These are phyloP conservation scores for Juglanconis sp. DNA, from an alignment of 2,329 filamentous ascomycete genomes.

Conservation along the genomic window DNA sequence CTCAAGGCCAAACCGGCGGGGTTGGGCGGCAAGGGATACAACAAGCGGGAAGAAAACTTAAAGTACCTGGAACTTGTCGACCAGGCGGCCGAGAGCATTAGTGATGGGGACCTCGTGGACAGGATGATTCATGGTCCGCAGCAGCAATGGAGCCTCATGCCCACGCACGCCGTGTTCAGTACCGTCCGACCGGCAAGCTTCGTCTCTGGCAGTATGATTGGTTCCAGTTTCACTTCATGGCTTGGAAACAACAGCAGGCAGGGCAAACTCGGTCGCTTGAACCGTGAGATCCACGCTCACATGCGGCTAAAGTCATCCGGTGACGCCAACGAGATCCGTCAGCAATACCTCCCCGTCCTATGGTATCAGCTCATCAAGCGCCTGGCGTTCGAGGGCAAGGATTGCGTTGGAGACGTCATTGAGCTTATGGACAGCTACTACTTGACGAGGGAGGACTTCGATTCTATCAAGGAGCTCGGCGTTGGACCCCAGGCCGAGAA, in stretches of 20 bases:
- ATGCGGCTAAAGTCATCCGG: slow-evolving; percentile 90
- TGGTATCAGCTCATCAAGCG: slow-evolving; percentile 78
- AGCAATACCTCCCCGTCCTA: slow-evolving; percentile 86
- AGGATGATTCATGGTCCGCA: slow-evolving; percentile 98
- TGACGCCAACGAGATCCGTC: slow-evolving; percentile 88
- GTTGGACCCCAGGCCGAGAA: slow-evolving; percentile 80
- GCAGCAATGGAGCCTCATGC: slow-evolving; percentile 98
- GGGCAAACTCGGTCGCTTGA: slow-evolving; percentile 70
- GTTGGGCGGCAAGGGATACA: slow-evolving; percentile 55
- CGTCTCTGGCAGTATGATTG: slow-evolving; percentile 72
- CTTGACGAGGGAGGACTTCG: slow-evolving; percentile 90
- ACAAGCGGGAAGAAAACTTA: slow-evolving; percentile 66
- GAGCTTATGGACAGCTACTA: slow-evolving; percentile 97
- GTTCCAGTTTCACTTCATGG: slow-evolving; percentile 82
- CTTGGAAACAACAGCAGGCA: slow-evolving; percentile 92
- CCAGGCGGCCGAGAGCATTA: slow-evolving; percentile 90
- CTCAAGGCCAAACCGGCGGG: slow-evolving; percentile 74
- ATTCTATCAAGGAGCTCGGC: slow-evolving; percentile 86
- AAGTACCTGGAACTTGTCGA: slow-evolving; percentile 85
- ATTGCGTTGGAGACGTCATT: slow-evolving; percentile 78
- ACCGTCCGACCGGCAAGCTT: slow-evolving; percentile 90
- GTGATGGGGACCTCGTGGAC: slow-evolving; percentile 92
- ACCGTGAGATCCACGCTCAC: slow-evolving; percentile 94
- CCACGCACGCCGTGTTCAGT: slow-evolving; percentile 90
- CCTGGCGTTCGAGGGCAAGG: slow-evolving; percentile 75